phyloP scores from a whole-genome alignment of 345 rosid genomes.

The Durio zibethinus region DNA sequence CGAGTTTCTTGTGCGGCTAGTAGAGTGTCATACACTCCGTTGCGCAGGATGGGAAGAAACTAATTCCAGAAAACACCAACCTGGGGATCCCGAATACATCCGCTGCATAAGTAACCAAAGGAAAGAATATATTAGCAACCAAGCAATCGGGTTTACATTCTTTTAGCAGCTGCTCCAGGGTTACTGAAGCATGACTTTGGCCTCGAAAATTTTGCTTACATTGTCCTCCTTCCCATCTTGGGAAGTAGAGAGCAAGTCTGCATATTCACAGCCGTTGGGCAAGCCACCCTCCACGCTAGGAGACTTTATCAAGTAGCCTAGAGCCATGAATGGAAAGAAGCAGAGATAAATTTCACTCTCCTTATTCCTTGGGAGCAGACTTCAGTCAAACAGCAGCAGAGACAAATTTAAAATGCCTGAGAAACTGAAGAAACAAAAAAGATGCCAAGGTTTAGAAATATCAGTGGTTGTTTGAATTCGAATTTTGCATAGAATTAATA shows the following conservation, averaged over 20 bases:
- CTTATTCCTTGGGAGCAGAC: too few relatives aligned
- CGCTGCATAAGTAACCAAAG: constrained; percentile 57
- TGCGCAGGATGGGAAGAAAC: constrained; percentile 40
- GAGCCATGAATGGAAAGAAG: too few relatives aligned
- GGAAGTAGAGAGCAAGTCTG: constrained; percentile 23
- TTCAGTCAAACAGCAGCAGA: too few relatives aligned
- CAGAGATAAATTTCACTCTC: too few relatives aligned
- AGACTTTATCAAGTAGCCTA: too few relatives aligned
- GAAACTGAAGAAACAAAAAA: too few relatives aligned
- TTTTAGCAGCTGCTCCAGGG: constrained; percentile 41
- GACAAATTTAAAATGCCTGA: too few relatives aligned
- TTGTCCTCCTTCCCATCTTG: background rate
- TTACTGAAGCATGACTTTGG: constrained; percentile 32
- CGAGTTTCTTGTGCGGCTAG: constrained; percentile 38
- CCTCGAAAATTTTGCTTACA: constrained; percentile 26
- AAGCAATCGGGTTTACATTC: constrained; percentile 44
- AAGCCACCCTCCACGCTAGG: constrained; percentile 33
- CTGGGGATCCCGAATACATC: constrained; percentile 48
- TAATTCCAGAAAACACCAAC: constrained; percentile 49
- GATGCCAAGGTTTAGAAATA: too few relatives aligned
- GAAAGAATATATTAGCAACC: constrained; percentile 55
- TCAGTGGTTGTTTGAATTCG: too few relatives aligned
- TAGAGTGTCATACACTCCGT: constrained; percentile 26
- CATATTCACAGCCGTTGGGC: constrained; percentile 43
- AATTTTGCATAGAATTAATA: too few relatives aligned